phyloP scores from a whole-genome alignment of 305 asterid genomes.

The Solanum hybrid region DNA sequence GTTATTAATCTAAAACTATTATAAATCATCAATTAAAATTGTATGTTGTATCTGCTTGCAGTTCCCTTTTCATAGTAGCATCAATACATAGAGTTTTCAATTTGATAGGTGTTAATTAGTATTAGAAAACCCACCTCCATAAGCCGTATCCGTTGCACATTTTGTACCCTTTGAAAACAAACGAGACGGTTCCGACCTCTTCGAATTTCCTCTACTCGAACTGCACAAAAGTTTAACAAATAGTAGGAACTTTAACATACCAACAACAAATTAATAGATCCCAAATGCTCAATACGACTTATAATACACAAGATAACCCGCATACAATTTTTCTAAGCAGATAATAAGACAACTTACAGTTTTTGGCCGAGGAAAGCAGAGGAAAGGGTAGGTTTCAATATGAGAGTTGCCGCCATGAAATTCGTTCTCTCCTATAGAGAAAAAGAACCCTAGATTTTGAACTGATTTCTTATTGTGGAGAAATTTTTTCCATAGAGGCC shows the following conservation, averaged over 20 bases:
- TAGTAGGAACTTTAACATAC: neutral
- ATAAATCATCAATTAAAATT: neutral
- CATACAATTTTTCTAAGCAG: neutral
- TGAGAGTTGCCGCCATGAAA: constrained; percentile 56
- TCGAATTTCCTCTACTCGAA: constrained; percentile 30
- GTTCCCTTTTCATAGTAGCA: neutral
- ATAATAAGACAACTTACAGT: constrained; percentile 30
- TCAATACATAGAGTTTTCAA: neutral
- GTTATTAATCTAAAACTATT: neutral
- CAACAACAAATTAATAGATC: neutral
- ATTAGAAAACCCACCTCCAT: constrained; percentile 44
- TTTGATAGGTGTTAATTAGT: neutral
- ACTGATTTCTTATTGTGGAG: neutral
- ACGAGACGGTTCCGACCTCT: constrained; percentile 11
- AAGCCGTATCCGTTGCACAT: constrained; percentile 54
- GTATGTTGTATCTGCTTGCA: neutral
- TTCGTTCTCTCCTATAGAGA: neutral
- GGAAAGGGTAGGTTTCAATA: constrained; percentile 42
- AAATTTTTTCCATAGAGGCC: neutral
- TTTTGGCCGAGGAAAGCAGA: constrained; percentile 52
- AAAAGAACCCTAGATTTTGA: neutral
- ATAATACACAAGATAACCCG: neutral
- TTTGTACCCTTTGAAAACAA: constrained; percentile 28
- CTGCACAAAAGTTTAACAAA: constrained; percentile 18
- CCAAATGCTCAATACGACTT: neutral